phyloP scores from a whole-genome alignment of 225 moss, liverwort and hornwort genomes.

The Thuidium tamariscinum region DNA sequence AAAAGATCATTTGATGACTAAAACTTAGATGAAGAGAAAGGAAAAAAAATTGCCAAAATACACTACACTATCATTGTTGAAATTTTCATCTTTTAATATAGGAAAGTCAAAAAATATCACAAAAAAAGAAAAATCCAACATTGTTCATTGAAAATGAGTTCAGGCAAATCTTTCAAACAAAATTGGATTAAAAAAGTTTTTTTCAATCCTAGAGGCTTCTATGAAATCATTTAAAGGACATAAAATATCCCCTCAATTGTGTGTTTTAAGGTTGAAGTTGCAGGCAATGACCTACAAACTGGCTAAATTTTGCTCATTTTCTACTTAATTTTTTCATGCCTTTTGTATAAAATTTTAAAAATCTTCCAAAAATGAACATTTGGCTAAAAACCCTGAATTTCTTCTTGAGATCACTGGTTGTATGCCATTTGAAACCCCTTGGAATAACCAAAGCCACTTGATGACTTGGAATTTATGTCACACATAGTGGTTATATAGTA shows the following conservation, averaged over 20 bases:
- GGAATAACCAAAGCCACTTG: not conserved
- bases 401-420: too few relatives aligned
- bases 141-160: not conserved
- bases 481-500: not conserved
- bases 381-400: too few relatives aligned
- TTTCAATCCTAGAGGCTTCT: not conserved
- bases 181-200: too few relatives aligned
- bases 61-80: accelerated
- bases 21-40: accelerated
- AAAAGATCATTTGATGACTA: not conserved
- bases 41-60: not conserved
- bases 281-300: too few relatives aligned
- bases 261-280: not conserved
- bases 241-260: too few relatives aligned
- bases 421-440: too few relatives aligned
- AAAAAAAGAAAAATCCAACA: not conserved
- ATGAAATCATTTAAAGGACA: not conserved
- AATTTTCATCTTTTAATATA: not conserved
- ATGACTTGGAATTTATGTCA: not conserved
- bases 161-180: not conserved
- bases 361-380: too few relatives aligned
- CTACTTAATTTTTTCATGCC: too few relatives aligned
- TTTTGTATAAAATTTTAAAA: too few relatives aligned
- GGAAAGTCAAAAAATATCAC: not conserved
- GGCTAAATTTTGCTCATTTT: too few relatives aligned